Evolutionary conservation across 73 alveolate species (phyloP), one percentile per base, ranked within the genome.

Genomic region (Stentor coeruleus): DNA sequence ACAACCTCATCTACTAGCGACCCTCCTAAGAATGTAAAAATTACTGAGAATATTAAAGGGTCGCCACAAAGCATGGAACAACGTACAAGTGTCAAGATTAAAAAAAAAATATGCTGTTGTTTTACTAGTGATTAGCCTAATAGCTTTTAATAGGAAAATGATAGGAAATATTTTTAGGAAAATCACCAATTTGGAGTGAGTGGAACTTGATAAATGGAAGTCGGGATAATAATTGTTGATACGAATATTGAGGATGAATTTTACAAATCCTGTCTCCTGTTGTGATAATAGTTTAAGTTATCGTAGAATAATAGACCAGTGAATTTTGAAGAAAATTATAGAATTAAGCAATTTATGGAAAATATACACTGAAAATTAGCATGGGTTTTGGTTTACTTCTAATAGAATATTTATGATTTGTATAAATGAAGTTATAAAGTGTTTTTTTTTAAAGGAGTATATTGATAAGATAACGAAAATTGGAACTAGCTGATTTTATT

Each of bases 231-330:
- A 20, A 94, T 94, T 59, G 97, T 94, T 35, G 98, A 94, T n/a
- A 85, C 89, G 73, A 84, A 86, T 33, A 89, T 81, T 28, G 97
- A 98, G 99, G 60, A 95, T 96, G 98, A 98, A 96, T 82, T 96
- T 96, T 87, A 96, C 95, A 89, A 93, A 93, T 84, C 99, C 99
- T 3, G 99, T 96, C 38, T n/a, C 99, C 99, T 35, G 98, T 95
- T 41, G 95, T 96, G 99, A 93, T 92, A 60, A 89, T 96, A 31
- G 93, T 96, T 0, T 98, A 96, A 84, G 91, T 96, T 59, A 96
- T 96, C 38, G 82, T 87, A 73, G 99, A 98, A 38, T 86, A 94
- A 2, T 88, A 91, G 81, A 96, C 99, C 28, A 88, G 94, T 35
- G 88, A 86, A 96, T 98, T 57, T 88, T 88, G 39, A 74, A 88